phyloP scores from a whole-genome alignment of 768 basidiomycete species.

The Leccinellum albellum region DNA sequence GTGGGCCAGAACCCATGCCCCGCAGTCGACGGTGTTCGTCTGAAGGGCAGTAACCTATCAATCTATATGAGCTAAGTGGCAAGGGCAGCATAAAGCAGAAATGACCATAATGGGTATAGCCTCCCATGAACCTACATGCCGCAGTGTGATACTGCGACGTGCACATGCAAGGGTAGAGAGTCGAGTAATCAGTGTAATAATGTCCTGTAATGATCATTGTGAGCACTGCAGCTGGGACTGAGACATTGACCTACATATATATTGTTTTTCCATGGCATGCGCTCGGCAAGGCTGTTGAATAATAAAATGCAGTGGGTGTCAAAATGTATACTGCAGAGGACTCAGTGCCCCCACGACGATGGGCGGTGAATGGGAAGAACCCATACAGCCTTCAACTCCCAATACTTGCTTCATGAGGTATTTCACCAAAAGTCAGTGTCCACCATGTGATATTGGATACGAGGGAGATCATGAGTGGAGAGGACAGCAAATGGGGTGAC shows the following conservation, averaged over 20 bases:
- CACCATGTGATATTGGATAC: background rate
- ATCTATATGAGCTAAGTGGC: background rate
- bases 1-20: background rate
- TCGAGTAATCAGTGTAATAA: background rate
- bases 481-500: background rate
- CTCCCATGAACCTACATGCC: background rate
- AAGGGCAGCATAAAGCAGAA: no score
- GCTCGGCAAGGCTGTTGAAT: background rate
- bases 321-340: background rate
- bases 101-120: no score
- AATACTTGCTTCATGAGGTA: background rate
- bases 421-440: background rate
- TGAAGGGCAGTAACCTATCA: background rate
- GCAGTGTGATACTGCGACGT: background rate
- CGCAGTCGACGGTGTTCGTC: background rate
- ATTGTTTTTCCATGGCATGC: background rate
- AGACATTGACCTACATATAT: background rate
- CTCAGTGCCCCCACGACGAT: background rate
- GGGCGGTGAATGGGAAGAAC: background rate
- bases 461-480: background rate
- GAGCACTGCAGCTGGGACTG: background rate
- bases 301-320: background rate
- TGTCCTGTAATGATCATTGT: background rate
- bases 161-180: background rate
- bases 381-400: background rate